A percentile compares a stretch with the other conserved stretches of the same genome.
These are phyloP conservation scores for Urochloa ruziziensis DNA, from an alignment of 176 grass and related monocot species.

Conservation along the genomic window DNA sequence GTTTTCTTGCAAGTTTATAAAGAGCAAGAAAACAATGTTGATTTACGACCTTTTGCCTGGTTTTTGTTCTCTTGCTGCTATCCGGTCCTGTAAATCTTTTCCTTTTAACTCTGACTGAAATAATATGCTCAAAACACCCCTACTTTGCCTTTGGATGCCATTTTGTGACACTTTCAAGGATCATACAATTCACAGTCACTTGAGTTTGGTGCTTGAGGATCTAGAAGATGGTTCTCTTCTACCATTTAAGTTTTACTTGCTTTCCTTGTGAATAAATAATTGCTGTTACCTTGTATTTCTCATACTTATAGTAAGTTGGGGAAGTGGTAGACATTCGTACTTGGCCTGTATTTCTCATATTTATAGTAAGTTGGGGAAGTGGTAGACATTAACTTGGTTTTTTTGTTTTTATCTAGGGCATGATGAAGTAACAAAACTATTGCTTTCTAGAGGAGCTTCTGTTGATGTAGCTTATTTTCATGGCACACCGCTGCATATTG, in stretches of 20 bases:
- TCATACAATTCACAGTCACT: not conserved
- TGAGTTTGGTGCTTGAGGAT: not conserved
- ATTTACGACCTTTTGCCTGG: not conserved
- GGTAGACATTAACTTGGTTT: not conserved
- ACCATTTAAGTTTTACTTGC: too few species aligned
- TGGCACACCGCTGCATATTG: slow-evolving; percentile 37
- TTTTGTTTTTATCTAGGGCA: slow-evolving; percentile 32
- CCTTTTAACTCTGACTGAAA: too few species aligned
- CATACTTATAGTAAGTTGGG: not conserved
- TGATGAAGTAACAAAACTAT: slow-evolving; percentile 25
- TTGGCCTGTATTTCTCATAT: not conserved
- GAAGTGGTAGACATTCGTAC: not conserved
- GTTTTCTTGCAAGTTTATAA: not conserved
- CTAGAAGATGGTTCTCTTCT: too few species aligned
- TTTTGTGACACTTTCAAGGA: not conserved
- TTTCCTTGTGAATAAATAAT: too few species aligned
- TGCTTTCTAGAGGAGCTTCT: slow-evolving; percentile 36
- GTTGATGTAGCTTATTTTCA: slow-evolving; percentile 38
- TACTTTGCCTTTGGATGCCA: not conserved
- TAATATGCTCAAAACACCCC: not conserved
- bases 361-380: not conserved
- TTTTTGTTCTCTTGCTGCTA: not conserved
- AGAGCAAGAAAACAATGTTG: not conserved
- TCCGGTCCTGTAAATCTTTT: not conserved
- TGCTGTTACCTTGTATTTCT: too few species aligned